These are phyloP conservation scores for Curvularia spicifera DNA, from an alignment of 2,329 filamentous ascomycete genomes.

Conservation along the genomic window DNA sequence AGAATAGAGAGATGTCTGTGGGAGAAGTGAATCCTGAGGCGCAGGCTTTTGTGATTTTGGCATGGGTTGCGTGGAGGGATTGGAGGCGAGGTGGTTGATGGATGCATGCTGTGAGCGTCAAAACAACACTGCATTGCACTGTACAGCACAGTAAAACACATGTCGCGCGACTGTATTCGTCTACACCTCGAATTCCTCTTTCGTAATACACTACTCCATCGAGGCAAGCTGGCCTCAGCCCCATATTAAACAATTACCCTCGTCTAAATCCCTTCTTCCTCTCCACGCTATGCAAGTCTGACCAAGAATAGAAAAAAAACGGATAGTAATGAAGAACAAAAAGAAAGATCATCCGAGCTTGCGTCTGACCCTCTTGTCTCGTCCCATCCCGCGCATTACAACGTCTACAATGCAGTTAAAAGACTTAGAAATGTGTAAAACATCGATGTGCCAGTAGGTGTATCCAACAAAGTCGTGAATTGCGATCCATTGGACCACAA, in stretches of 20 bases:
- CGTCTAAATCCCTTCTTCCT: not conserved
- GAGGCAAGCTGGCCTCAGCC: not conserved
- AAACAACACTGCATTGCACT: not conserved
- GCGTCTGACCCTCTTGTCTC: not conserved
- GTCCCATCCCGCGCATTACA: not conserved
- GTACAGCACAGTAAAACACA: not conserved
- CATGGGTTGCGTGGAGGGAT: constrained; percentile 54
- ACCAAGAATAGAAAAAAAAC: not conserved
- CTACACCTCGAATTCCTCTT: not conserved
- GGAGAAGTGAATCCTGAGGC: constrained; percentile 50
- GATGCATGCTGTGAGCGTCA: too few species aligned
- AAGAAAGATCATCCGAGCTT: not conserved
- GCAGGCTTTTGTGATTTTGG: constrained; percentile 53
- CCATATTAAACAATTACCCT: not conserved
- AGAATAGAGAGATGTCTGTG: constrained; percentile 38
- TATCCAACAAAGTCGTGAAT: not conserved
- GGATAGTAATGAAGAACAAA: not conserved
- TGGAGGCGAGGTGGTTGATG: constrained; percentile 20
- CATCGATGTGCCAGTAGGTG: not conserved
- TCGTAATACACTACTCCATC: too few species aligned
- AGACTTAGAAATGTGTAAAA: not conserved
- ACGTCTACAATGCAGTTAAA: not conserved
- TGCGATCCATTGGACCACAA: not conserved
- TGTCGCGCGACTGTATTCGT: not conserved
- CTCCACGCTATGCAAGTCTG: not conserved